Percentiles rank a stretch among this genome's conserved stretches.
These are phyloP conservation scores for Mortierella claussenii DNA, from an alignment of 192 early-diverging fungal species.

Conservation along the genomic window DNA sequence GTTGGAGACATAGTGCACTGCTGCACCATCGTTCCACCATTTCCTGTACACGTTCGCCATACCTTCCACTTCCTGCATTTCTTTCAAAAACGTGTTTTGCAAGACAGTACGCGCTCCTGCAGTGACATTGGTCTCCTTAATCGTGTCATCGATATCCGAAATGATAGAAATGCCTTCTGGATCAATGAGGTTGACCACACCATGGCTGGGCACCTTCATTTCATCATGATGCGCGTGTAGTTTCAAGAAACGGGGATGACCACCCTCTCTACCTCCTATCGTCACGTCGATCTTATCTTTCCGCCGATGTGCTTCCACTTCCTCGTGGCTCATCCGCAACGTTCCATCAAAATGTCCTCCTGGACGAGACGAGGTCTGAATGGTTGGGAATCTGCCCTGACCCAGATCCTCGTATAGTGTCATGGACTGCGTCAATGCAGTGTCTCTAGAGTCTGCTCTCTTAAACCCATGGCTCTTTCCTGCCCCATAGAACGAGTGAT, in stretches of 20 bases:
- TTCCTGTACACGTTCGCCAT: slow-evolving; percentile 81
- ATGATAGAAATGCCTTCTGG: slow-evolving; percentile 84
- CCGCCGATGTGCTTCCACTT: slow-evolving; percentile 12
- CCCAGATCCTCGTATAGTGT: slow-evolving; percentile 19
- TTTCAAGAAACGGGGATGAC: slow-evolving; percentile 26
- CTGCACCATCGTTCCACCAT: slow-evolving; percentile 65
- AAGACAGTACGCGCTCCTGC: slow-evolving; percentile 74
- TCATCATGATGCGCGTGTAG: slow-evolving; percentile 30
- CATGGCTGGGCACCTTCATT: slow-evolving; percentile 45
- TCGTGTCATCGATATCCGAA: slow-evolving; percentile 95
- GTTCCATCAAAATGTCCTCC: slow-evolving; percentile 48
- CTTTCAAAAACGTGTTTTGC: slow-evolving; percentile 75
- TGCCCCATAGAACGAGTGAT: background rate
- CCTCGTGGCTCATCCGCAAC: slow-evolving; percentile 16
- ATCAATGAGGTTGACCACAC: slow-evolving; percentile 71
- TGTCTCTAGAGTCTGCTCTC: no score
- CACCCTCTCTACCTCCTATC: background rate
- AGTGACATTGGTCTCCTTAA: slow-evolving; percentile 88
- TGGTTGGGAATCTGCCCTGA: slow-evolving; percentile 14
- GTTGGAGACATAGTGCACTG: slow-evolving; percentile 92
- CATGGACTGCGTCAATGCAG: slow-evolving; percentile 5
- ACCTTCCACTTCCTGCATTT: slow-evolving; percentile 77
- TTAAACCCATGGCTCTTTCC: no score
- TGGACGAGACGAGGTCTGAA: slow-evolving; percentile 23
- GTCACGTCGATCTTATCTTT: no score